phyloP scores from a whole-genome alignment of 2,329 filamentous ascomycete genomes.

The Xylariaceae sp. region DNA sequence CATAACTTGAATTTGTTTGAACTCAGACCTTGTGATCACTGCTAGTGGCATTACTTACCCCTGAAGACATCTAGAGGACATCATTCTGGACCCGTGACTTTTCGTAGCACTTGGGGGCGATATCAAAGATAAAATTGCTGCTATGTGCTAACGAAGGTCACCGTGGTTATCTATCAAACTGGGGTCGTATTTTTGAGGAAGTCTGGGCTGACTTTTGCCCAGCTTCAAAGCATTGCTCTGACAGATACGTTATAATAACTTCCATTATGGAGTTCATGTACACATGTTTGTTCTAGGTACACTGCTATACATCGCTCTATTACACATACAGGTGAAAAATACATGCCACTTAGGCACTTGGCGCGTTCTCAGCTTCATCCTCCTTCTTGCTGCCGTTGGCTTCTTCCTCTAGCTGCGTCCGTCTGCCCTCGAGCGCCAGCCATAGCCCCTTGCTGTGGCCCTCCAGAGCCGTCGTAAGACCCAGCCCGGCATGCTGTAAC shows the following conservation, averaged over 20 bases:
- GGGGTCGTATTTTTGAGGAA: background rate
- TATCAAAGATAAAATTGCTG: no score
- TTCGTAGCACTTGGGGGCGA: no score
- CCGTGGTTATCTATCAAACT: background rate
- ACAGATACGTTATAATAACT: background rate
- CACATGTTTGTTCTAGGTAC: conserved; percentile 20
- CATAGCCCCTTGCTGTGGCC: conserved; percentile 82
- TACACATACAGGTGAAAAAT: conserved; percentile 18
- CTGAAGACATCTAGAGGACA: no score
- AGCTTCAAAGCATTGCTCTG: background rate
- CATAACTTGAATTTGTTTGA: no score
- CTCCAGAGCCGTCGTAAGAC: conserved; percentile 80
- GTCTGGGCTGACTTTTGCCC: background rate
- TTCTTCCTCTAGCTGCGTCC: conserved; percentile 81
- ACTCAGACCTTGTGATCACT: no score
- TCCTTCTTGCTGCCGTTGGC: conserved; percentile 44
- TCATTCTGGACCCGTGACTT: no score
- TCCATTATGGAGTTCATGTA: conserved; percentile 8
- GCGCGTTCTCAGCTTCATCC: conserved; percentile 36
- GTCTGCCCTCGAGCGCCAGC: conserved; percentile 84
- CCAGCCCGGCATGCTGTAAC: conserved; percentile 80
- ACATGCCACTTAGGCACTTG: conserved; percentile 37
- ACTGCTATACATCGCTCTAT: conserved; percentile 27
- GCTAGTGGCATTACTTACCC: no score
- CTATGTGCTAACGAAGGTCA: no score